Evolutionary conservation across 2,329 filamentous ascomycete species (phyloP), one percentile per base, ranked within the genome.

Genomic region (Exophiala calicioides): DNA sequence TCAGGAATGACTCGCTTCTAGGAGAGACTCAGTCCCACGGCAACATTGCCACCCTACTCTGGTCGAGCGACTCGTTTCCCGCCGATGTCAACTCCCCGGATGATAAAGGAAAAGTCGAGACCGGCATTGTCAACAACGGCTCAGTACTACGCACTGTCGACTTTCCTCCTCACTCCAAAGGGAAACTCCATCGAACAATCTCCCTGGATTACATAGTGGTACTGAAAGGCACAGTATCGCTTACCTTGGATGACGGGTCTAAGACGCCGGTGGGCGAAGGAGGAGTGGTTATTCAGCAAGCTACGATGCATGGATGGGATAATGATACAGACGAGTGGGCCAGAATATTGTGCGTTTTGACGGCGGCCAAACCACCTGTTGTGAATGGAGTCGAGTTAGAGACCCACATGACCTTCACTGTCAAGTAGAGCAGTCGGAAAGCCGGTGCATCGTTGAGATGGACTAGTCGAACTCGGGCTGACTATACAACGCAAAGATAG

Each of bases 141-240:
- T 31, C 49, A 12, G 55, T 50, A 3, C 35, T 52, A 8, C 48
- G 56, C 19, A 44, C 54, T 13, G 54, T 59, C 21, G 58, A 58
- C 24, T 50, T 59, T 30, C 54, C 58, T 3, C 56, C 55, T 8
- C 21, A 27, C n/a, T 38, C 12, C 19, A 8, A 35, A 19, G 55
- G 55, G n/a, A 12, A 56, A 13, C 51, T 59, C 45, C 60, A 62
- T 44, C 57, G 60, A 13, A 60, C 60, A 3, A 13, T 59, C 20
- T 60, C 50, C 8, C 42, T 62, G 21, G 60, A 62, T 38, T 61
- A 60, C 42, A 57, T 52, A 15, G 53, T 62, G 18, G 47, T 62
- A 15, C 45, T 59, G 37, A 44, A 54, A n/a, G 60, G 59, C 4
- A 53, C 60, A 41, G 47, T 61, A 4, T 47, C 53, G 32, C 31